These are phyloP conservation scores for Nemania serpens DNA, from an alignment of 2,329 filamentous ascomycete species.

Conservation along the genomic window DNA sequence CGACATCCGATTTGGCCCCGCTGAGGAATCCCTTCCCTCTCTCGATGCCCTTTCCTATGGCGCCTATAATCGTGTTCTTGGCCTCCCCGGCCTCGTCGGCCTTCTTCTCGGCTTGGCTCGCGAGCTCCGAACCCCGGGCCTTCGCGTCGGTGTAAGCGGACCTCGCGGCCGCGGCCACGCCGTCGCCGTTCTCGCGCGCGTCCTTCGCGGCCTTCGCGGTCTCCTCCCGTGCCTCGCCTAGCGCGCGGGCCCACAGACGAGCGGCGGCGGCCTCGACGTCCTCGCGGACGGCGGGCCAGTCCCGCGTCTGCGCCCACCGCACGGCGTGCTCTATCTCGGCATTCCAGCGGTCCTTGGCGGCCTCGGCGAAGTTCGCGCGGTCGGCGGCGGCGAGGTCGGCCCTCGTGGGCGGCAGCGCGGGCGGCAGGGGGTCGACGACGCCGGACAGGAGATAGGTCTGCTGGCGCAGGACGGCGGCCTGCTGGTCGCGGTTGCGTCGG, in stretches of 20 bases:
- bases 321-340: constrained; percentile 70
- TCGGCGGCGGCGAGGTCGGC: constrained; percentile 56
- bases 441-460: constrained; percentile 60
- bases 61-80: constrained; percentile 45
- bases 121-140: constrained; percentile 35
- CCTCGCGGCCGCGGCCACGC: constrained; percentile 40
- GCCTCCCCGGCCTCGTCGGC: constrained; percentile 36
- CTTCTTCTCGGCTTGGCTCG: constrained; percentile 34
- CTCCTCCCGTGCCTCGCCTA: constrained; percentile 42
- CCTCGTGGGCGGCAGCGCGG: constrained; percentile 54
- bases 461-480: constrained; percentile 60
- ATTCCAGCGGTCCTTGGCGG: constrained; percentile 80
- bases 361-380: constrained; percentile 63
- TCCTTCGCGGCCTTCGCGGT: constrained; percentile 40
- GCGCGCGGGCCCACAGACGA: constrained; percentile 50
- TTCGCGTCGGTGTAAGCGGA: constrained; percentile 41
- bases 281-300: constrained; percentile 68
- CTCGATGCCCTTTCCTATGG: constrained; percentile 48
- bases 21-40: constrained; percentile 48
- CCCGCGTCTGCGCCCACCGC: constrained; percentile 66
- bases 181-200: constrained; percentile 41
- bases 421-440: constrained; percentile 54
- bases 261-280: constrained; percentile 56
- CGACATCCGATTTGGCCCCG: constrained; percentile 43
- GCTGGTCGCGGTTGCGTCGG: constrained; percentile 66